phyloP scores from a whole-genome alignment of 768 basidiomycete genomes.

The Rhodotorula babjevae region DNA sequence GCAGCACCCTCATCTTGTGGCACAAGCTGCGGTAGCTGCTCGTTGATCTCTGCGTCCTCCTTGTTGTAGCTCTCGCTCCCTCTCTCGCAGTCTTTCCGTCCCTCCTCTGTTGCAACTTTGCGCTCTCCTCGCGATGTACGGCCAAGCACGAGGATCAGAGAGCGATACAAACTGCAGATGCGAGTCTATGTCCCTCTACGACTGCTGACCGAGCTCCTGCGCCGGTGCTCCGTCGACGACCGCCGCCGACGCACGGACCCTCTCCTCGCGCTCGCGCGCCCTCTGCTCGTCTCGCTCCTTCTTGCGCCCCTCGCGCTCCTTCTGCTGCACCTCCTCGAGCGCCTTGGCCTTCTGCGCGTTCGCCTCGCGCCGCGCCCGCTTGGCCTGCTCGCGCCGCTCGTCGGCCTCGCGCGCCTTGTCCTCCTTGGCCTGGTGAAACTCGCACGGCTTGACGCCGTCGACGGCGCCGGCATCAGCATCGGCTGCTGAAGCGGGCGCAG shows the following conservation, averaged over 20 bases:
- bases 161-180: background rate
- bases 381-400: background rate
- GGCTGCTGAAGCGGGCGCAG: too few species aligned
- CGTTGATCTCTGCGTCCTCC: too few species aligned
- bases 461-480: too few species aligned
- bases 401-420: conserved; percentile 4
- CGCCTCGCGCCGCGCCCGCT: background rate
- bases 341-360: background rate
- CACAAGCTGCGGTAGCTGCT: conserved; percentile 14
- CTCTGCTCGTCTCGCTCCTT: background rate
- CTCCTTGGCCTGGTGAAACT: conserved; percentile 35
- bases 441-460: too few species aligned
- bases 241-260: too few species aligned
- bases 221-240: background rate
- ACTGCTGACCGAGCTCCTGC: background rate
- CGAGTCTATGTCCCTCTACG: too few species aligned
- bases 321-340: background rate
- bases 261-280: background rate
- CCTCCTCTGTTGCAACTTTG: background rate
- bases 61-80: background rate
- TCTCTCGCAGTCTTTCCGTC: background rate
- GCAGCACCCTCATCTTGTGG: conserved; percentile 43
- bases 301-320: background rate
- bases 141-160: too few species aligned
- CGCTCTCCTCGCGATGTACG: background rate